Base-by-base conservation (phyloP, 2,329 filamentous ascomycete species). In the Metarhizium guizhouense region DNA sequence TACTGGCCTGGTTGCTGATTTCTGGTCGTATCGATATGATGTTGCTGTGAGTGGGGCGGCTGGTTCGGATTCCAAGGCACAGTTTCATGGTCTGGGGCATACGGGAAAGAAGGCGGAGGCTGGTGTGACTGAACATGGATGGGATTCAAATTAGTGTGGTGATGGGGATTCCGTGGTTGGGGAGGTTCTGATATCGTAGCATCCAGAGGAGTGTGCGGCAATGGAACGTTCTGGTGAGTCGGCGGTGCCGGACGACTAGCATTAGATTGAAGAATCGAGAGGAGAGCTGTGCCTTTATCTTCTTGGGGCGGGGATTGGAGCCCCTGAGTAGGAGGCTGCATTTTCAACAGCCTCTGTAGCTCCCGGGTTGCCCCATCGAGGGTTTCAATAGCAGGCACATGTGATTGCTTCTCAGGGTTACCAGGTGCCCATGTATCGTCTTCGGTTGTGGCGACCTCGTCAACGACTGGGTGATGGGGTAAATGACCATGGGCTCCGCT, bases 361-460 rank as follows among this genome's bases (percentile, higher is more conserved):
- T 81, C 79, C 54, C 68, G 68, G 14, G 74, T 79, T 10, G 79
- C 78, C 10, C 75, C 77, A 57, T 76, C 77, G 10, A 81, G 65
- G 1, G 76, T 76, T 55, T 77, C 74, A 47, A 76, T 70, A 3
- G 68, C 68, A 8, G 72, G 71, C 16, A 71, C 70, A 36, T 69
- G 65, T 36, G 67, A 64, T 20, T 60, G 60, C 16, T 64, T 60
- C 16, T 70, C 62, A 18, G 68, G 62, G 34, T 74, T 68, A 7
- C 68, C 69, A 59, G 77, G 69, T 48, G 69, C 66, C 61, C 74
- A 72, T n/a, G 72, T 65, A 53, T 88, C 84, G 54, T 88, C 85
- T 66, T 87, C 83, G 6, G 83, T 82, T 6, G 83, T 83, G 53
- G 79, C 69, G 42, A 76, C 74, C 58, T 87, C 82, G 47, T 85